Evolutionary conservation across 805 yeast genomes (phyloP), one percentile per base, ranked within the genome.

Genomic region (Schizosaccharomyces osmophilus): DNA sequence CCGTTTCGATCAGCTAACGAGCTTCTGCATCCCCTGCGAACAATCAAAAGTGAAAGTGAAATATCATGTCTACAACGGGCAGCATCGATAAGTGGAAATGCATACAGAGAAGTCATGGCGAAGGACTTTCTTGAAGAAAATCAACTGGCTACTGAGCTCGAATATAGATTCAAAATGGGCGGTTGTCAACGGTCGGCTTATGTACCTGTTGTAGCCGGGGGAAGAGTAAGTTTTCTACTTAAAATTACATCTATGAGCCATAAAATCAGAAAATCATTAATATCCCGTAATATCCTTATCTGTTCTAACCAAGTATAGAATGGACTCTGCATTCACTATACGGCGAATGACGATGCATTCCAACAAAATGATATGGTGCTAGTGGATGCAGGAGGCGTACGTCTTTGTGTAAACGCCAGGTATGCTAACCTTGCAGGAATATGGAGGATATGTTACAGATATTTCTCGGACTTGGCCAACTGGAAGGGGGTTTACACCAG

Each of bases 401-500:
- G 51, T 24, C 3, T 45, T n/a, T 5, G 1, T 19, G 11, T 45
- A 19, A 9, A 6, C 13, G 51, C 3, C 5, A 45, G 2, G 8
- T 8, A 45, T 24, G 9, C 51, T 45, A 6, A 24, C 24, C 3
- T 45, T 19, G 3, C 4, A 45, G 51, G 63, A 85, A 60, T 70
- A 84, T 55, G 98, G 97, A 51, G 97, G 97, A 1, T 93, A 93
- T 71, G 83, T 95, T 68, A 83, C 97, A 0, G 99, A 93, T 71
- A 93, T 93, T 58, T 89, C 97, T 1, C 78, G 99, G 65, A 84
- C 97, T 0, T 93, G 97, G 97, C 98, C 98, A 4, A 83, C 82
- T 59, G 78, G 78, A 48, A 87, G 94, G 1, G 74, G 72, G 59
- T 93, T 93, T 70, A 72, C 85, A 1, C 79, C 75, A 9, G 81